Conservation (phyloP, 306 rosid genomes). For the Purshia tridentata region DNA sequence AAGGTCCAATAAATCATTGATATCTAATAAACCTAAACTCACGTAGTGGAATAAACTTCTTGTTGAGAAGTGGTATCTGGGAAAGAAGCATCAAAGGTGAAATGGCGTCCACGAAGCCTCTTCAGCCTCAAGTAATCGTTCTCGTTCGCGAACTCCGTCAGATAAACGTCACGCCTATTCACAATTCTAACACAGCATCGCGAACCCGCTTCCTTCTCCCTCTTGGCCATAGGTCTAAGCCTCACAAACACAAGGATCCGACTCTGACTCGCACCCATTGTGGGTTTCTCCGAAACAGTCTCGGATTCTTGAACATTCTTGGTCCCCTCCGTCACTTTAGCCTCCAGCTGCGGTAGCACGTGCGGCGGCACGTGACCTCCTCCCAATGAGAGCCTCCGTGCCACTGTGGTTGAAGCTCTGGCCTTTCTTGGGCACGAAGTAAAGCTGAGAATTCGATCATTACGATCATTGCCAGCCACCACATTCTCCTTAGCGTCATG, state of each 20-base stretch:
- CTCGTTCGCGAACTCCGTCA: constrained; percentile 76
- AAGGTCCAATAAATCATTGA: neutral
- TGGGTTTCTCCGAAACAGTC: constrained; percentile 34
- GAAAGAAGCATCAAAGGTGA: constrained; percentile 78
- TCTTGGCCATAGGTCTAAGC: constrained; percentile 85
- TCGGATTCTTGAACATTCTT: constrained; percentile 39
- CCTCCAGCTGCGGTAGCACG: constrained; percentile 12
- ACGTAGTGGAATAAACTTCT: constrained; percentile 87
- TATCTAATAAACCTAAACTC: constrained; percentile 34
- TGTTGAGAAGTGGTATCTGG: constrained; percentile 69
- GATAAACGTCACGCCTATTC: constrained; percentile 72
- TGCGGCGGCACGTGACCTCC: neutral
- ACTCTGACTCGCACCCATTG: constrained; percentile 22
- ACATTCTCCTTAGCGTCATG: constrained; percentile 62
- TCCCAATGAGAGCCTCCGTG: constrained; percentile 68
- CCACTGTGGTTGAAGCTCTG: constrained; percentile 38
- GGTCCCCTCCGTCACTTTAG: constrained; percentile 17
- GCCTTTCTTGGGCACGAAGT: constrained; percentile 51
- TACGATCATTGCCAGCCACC: constrained; percentile 30
- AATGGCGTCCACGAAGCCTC: constrained; percentile 77
- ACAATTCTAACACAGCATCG: constrained; percentile 70
- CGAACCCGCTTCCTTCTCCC: constrained; percentile 71
- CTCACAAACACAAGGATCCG: constrained; percentile 84
- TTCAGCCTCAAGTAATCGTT: constrained; percentile 81
- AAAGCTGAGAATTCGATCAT: constrained; percentile 59